Evolutionary conservation across 805 yeast genomes (phyloP), one percentile per base, ranked within the genome.

Genomic region (Komagataella pastoris): DNA sequence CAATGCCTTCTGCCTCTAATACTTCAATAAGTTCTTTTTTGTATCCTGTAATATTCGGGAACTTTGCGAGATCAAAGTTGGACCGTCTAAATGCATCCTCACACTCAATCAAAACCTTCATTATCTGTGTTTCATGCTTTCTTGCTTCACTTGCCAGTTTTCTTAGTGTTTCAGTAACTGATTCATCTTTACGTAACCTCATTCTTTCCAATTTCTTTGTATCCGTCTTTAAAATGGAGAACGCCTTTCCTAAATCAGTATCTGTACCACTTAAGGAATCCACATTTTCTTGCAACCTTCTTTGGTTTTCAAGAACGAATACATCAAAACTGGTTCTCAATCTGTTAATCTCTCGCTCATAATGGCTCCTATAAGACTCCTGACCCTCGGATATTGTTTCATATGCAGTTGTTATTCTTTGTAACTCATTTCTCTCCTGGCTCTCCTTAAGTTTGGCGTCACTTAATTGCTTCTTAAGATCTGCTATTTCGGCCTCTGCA

Each of bases 41-140:
- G 14, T 30, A 30, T 8, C 14, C 40, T 7, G 23, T 24, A 14
- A 23, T 46, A 14, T 18, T 24, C 17, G 47, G 47, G 24, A 24
- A 17, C 12, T 14, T 46, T 14, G 24, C 17, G 19, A 46, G 21
- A 6, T 46, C 47, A 14, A 19, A 6, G 24, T 60, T 59, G n/a
- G 64, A 46, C 30, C 58, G 52, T 23, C 65, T 67, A 54, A 81
- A 67, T 18, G 74, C 65, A 6, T 69, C 71, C 48, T 74, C 74
- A 52, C 78, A 74, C 50, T 77, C 75, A 45, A 65, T 68, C 48
- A 80, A 60, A 2, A 79, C 59, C 2, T 62, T 55, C 51, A 72
- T 68, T 3, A 78, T 67, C 48, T 76, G 77, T 51, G 67, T 69
- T n/a, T 79, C 78, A 55, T 78, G 81, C 17, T 65, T 58, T 51